phyloP scores from a whole-genome alignment of 345 rosid species.

The Eucalyptus marginata region DNA sequence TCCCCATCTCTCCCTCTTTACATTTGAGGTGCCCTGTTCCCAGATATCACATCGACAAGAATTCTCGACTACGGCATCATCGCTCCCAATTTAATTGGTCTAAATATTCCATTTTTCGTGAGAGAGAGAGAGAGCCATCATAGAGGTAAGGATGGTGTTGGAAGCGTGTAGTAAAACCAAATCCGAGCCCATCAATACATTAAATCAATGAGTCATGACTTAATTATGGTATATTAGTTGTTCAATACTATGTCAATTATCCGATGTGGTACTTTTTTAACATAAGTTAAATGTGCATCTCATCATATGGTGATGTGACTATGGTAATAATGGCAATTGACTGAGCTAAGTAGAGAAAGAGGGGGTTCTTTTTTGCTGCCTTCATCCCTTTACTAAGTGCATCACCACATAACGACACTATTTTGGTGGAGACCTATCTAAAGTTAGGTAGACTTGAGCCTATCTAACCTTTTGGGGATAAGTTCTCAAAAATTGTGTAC shows the following conservation, averaged over 20 bases:
- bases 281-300: not conserved
- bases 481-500: accelerated
- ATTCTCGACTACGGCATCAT: not conserved
- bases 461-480: not conserved
- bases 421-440: not conserved
- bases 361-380: not conserved
- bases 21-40: too few relatives aligned
- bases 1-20: not conserved
- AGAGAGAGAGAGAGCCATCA: not conserved
- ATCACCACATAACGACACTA: accelerated
- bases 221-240: not conserved
- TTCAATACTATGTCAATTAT: accelerated
- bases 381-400: not conserved
- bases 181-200: accelerated
- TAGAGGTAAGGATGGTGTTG: not conserved
- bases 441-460: not conserved
- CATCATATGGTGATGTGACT: not conserved
- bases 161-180: too few relatives aligned
- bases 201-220: not conserved
- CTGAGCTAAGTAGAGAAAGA: not conserved
- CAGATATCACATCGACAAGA: not conserved
- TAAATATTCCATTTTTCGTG: not conserved
- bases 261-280: accelerated
- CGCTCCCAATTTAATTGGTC: too few relatives aligned
- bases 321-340: not conserved